A percentile compares a stretch with the other conserved stretches of the same genome.
Evolutionary conservation across 169 alveolate genomes (phyloP).

Genomic region (Eimeria tenella): DNA sequence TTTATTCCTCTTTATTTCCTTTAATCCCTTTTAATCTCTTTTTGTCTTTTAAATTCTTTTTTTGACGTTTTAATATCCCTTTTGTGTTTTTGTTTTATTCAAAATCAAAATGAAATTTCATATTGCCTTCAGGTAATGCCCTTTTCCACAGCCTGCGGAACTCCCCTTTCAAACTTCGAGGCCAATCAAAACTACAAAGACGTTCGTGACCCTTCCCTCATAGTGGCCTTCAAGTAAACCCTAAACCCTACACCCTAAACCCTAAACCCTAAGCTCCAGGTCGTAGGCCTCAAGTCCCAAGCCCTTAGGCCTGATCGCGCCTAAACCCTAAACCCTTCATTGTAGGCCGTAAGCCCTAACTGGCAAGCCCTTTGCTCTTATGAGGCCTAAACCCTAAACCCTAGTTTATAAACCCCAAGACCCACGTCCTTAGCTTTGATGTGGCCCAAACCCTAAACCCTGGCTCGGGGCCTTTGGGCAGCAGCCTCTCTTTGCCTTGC

Average conservation of each 20-base stretch:
- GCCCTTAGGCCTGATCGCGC: too few relatives aligned
- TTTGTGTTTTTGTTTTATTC: background rate
- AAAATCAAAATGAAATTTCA: background rate
- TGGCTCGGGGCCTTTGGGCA: background rate
- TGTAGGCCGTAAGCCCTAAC: background rate
- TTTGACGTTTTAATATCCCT: background rate
- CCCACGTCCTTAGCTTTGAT: background rate
- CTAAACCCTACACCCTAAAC: background rate
- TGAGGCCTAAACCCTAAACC: background rate
- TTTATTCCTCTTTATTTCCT: too few relatives aligned
- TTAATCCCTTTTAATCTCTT: too few relatives aligned
- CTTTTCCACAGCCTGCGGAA: slow-evolving; percentile 97
- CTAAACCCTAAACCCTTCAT: background rate
- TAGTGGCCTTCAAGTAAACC: slow-evolving; percentile 93
- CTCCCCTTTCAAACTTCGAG: slow-evolving; percentile 99
- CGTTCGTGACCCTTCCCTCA: slow-evolving; percentile 97
- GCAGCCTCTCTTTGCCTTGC: background rate
- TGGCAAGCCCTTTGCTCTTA: too few relatives aligned
- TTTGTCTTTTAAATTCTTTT: too few relatives aligned
- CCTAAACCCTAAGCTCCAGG: background rate
- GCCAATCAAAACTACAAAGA: slow-evolving; percentile 97
- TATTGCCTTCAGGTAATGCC: slow-evolving; percentile 95
- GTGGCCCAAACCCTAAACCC: background rate
- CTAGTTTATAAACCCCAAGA: background rate
- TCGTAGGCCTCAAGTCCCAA: too few relatives aligned